A percentile compares a stretch with the other conserved stretches of the same genome.
Conservation (phyloP, 306 rosid genomes). For the Acmispon strigosus region DNA sequence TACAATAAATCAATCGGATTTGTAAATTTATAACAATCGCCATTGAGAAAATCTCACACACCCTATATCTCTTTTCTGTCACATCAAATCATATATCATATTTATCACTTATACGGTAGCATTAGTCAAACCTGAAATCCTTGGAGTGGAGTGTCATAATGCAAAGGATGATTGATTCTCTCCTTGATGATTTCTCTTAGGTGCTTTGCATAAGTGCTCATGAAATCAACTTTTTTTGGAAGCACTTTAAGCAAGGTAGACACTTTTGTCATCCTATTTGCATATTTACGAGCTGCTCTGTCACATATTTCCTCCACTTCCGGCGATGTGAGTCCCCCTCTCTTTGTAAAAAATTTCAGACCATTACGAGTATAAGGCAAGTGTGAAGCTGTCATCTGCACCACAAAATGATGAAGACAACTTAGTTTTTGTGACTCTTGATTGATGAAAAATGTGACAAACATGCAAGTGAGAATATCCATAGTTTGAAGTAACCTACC, state of each 20-base stretch:
- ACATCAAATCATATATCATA: no score
- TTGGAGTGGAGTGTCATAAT: conserved; percentile 72
- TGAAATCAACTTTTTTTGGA: conserved; percentile 66
- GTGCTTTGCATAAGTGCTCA: conserved; percentile 65
- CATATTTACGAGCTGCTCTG: conserved; percentile 69
- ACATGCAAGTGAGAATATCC: background rate
- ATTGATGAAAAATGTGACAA: background rate
- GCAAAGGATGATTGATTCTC: conserved; percentile 68
- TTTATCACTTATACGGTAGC: no score
- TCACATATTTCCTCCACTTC: conserved; percentile 80
- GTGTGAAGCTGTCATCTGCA: conserved; percentile 95
- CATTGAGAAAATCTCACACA: no score
- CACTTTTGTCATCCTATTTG: conserved; percentile 57
- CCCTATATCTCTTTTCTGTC: no score
- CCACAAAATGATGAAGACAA: background rate
- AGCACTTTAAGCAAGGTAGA: conserved; percentile 44
- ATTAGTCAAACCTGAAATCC: conserved; percentile 69
- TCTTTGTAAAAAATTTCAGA: conserved; percentile 76
- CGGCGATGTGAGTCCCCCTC: conserved; percentile 63
- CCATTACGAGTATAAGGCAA: conserved; percentile 87
- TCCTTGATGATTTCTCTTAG: conserved; percentile 70
- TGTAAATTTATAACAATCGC: no score
- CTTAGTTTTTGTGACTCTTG: background rate
- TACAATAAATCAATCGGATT: no score
- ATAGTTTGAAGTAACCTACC: conserved; percentile 30